phyloP scores from a whole-genome alignment of 2,329 filamentous ascomycete species.

The Verticillium tricorpus region DNA sequence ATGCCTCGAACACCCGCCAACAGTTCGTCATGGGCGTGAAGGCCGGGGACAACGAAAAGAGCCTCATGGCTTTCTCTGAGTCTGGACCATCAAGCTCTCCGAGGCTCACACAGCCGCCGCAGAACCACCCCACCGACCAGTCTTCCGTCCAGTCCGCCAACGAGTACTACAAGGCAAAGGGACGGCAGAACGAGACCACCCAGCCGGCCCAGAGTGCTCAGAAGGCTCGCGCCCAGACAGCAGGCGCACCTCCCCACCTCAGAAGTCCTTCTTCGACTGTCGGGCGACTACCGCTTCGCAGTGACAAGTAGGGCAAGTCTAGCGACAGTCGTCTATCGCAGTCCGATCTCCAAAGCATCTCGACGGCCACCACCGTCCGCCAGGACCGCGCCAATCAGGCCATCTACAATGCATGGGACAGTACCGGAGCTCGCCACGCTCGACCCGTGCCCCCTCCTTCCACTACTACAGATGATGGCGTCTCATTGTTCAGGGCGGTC shows the following conservation, averaged over 20 bases:
- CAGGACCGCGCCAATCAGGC: slow-evolving; percentile 7
- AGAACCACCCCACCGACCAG: neutral
- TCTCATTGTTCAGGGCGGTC: neutral
- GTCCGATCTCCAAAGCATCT: slow-evolving; percentile 12
- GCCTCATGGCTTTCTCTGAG: neutral
- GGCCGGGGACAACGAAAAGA: neutral
- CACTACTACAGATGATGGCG: neutral
- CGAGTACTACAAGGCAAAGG: neutral
- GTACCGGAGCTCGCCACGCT: slow-evolving; percentile 16
- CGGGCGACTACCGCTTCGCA: neutral
- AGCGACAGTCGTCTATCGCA: neutral
- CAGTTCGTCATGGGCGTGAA: neutral
- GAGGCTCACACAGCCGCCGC: neutral
- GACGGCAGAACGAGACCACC: neutral
- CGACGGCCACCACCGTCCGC: slow-evolving; percentile 24
- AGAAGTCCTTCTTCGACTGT: neutral
- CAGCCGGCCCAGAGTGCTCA: neutral
- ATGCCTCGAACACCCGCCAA: neutral
- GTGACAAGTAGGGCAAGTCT: neutral
- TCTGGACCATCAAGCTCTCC: neutral
- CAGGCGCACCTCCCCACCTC: neutral
- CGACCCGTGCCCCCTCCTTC: neutral
- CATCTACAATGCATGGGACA: slow-evolving; percentile 26
- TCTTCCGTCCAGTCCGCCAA: neutral
- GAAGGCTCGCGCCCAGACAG: neutral